Base-by-base conservation (phyloP, 768 basidiomycete genomes). In the Rhodotorula babjevae region DNA sequence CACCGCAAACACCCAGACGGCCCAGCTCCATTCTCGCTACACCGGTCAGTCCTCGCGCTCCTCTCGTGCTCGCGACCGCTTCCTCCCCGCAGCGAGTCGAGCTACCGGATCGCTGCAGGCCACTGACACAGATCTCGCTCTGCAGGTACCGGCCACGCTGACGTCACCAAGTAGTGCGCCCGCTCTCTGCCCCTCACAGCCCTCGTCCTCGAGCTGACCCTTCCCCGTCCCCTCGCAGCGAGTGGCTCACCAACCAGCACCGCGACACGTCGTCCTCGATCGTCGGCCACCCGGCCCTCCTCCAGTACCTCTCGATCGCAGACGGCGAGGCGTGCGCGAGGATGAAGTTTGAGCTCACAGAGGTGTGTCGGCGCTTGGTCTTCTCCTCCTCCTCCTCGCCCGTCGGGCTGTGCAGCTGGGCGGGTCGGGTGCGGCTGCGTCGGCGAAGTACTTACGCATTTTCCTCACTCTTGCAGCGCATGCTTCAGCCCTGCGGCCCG, bases 211-310 rank as follows among this genome's bases (percentile, higher is more conserved):
- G 12, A 44, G 27, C 53, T 44, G 10, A 53, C 33, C 49, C 31
- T 21, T 23, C 42, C 21, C 16, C 47, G 8, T 10, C 42, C 27
- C n/a, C 47, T 46, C 42, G 5, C 79, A 98, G 95, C 82, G 95
- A 98, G 80, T 98, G 95, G 95, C 82, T 95, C 59, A 96, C 93
- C 14, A 92, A 97, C 82, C 95, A 97, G 79, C 94, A 97, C 82
- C 88, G 95, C 55, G 95, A 98, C 81, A 94, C 93, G n/a, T 83
- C 92, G 72, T 84, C 94, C 33, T 90, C 94, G 16, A 93, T 98
- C 73, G 88, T 93, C 58, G 93, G 95, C 4, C 96, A 99, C 80
- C 86, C 92, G 8, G 85, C 91, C 0, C 82, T 99, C 67, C 83
- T 88, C 23, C 91, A 91, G 4, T 99, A 90, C 80, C 84, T 97